Conservation (phyloP, 192 early-diverging fungal species). For the Coemansia sp. region DNA sequence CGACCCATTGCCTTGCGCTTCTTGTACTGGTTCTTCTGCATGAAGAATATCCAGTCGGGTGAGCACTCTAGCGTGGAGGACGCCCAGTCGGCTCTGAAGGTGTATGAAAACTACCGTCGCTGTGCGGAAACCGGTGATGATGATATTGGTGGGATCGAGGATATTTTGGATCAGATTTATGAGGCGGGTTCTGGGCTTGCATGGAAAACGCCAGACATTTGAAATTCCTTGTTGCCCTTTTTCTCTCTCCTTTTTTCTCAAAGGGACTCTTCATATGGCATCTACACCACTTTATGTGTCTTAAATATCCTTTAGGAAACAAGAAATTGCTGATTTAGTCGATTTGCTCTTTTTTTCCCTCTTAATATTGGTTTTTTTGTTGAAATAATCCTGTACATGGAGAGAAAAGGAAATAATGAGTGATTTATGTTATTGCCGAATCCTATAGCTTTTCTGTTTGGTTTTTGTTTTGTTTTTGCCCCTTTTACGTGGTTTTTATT, state of each 20-base stretch:
- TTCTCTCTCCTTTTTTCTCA: background rate
- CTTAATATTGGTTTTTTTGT: background rate
- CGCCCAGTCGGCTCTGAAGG: slow-evolving; percentile 76
- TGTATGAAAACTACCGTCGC: slow-evolving; percentile 82
- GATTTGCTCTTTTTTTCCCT: background rate
- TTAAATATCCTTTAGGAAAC: slow-evolving; percentile 1
- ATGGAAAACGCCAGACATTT: slow-evolving; percentile 38
- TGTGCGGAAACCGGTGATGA: slow-evolving; percentile 61
- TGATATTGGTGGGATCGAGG: slow-evolving; percentile 59
- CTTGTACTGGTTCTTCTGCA: slow-evolving; percentile 84
- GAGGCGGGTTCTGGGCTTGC: slow-evolving; percentile 33
- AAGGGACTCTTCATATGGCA: background rate
- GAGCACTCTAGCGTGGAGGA: slow-evolving; percentile 95
- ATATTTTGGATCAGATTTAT: slow-evolving; percentile 68
- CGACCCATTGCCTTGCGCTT: slow-evolving; percentile 78
- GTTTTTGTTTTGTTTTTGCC: too few species aligned
- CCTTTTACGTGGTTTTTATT: background rate
- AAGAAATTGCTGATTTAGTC: background rate
- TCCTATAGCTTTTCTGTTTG: too few species aligned
- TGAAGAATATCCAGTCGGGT: slow-evolving; percentile 81
- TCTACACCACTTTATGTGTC: background rate
- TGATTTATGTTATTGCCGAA: background rate
- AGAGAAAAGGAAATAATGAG: background rate
- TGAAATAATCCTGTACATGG: background rate
- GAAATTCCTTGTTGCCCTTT: too few species aligned